Evolutionary conservation across 768 basidiomycete species (phyloP).

Genomic region (Leccinum boreale): DNA sequence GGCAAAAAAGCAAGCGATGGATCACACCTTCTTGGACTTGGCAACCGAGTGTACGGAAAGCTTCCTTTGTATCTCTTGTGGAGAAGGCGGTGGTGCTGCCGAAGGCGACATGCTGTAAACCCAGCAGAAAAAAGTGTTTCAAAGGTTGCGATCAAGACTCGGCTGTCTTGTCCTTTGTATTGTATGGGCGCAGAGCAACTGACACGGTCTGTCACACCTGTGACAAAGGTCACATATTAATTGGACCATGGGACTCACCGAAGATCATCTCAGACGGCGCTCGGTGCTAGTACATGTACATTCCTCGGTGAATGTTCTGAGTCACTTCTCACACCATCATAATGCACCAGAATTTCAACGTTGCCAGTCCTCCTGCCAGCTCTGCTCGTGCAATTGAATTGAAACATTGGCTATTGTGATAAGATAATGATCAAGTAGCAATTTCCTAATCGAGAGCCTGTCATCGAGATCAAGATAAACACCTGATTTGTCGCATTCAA

Average conservation of each 20-base stretch:
- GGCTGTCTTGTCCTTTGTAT: not conserved
- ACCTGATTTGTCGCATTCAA: not conserved
- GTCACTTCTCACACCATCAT: not conserved
- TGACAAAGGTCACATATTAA: constrained; percentile 20
- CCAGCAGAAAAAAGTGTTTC: constrained; percentile 1
- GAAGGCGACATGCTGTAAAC: constrained; percentile 26
- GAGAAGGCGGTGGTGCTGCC: constrained; percentile 61
- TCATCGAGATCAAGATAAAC: constrained; percentile 20
- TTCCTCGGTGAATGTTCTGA: not conserved
- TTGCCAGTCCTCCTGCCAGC: not conserved
- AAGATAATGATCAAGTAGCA: not conserved
- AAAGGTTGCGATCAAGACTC: constrained; percentile 15
- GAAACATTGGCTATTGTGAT: constrained; percentile 4
- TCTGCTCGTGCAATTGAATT: constrained; percentile 1
- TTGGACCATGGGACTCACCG: not conserved
- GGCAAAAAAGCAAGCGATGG: not conserved
- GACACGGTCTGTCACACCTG: constrained; percentile 22
- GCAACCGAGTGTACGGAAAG: constrained; percentile 71
- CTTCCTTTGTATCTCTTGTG: constrained; percentile 84
- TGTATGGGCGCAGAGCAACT: constrained; percentile 7
- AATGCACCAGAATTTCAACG: not conserved
- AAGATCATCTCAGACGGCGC: constrained; percentile 4
- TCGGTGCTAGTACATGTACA: constrained; percentile 4
- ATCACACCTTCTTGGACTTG: constrained; percentile 46
- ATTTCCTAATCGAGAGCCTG: constrained; percentile 11